Evolutionary conservation across 2,329 filamentous ascomycete genomes (phyloP), one percentile per base, ranked within the genome.

Genomic region (Lasiodiplodia citricola): DNA sequence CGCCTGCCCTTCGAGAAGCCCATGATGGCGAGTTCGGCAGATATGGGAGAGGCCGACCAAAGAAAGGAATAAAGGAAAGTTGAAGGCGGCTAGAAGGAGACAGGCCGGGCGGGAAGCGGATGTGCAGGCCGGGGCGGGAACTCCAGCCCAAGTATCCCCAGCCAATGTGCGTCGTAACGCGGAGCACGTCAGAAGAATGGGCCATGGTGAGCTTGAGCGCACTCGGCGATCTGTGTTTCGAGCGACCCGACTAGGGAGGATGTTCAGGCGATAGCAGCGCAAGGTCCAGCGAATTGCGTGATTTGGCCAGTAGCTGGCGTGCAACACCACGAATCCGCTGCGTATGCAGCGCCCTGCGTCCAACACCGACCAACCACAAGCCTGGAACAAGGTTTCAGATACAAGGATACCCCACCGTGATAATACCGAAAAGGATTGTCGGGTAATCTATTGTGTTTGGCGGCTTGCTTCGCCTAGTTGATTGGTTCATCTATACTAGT

Each of bases 131-230:
- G 60, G 60, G 41, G 60, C 44, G 18, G 47, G 16, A 64, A 14
- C 28, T 52, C n/a, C 44, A 60, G 56, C 41, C 65, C 54, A 60
- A 38, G 64, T 66, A 57, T 28, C 23, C 18, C 21, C 55, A 51
- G 55, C 65, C 65, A 67, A 51, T 50, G 28, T 54, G 65, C 54
- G 55, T 58, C 54, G 65, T 60, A 37, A 56, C 13, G 47, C 57
- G 47, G 31, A 68, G 66, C 66, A 68, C 66, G 66, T 57, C 57
- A 68, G 56, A 68, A 62, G 56, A 63, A 47, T 47, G 66, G 66
- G 66, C 35, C 57, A 68, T 68, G 66, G 57, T 68, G 66, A 63
- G 51, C 51, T 55, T 51, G 63, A 56, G 63, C 50, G n/a, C 23
- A 18, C 28, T 44, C 35, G 35, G 50, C 63, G 63, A 35, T 56